Evolutionary conservation across 768 basidiomycete species (phyloP).

Genomic region (Naganishia kalamii): DNA sequence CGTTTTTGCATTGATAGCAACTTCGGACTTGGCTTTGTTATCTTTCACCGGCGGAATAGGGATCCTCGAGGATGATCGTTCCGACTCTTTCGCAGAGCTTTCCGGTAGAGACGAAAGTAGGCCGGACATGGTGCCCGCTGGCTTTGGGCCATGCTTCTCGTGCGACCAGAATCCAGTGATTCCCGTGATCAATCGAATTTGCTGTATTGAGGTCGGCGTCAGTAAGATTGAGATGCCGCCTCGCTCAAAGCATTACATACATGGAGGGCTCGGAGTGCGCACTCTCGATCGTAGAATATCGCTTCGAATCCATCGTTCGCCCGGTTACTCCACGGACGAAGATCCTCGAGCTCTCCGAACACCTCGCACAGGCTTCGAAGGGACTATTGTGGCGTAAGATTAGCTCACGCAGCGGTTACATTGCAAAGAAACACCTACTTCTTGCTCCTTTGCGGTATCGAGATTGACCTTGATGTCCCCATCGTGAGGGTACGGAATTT

Average conservation of each 20-base stretch:
- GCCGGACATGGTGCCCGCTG: neutral
- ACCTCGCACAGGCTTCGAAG: neutral
- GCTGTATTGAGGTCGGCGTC: too few relatives aligned
- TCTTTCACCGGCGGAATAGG: neutral
- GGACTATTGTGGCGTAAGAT: neutral
- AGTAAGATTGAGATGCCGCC: too few relatives aligned
- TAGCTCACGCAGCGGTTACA: neutral
- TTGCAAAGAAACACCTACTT: neutral
- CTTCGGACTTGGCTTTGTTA: too few relatives aligned
- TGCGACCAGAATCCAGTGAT: conserved; percentile 7
- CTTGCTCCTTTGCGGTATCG: neutral
- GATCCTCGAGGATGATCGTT: neutral
- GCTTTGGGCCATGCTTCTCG: conserved; percentile 5
- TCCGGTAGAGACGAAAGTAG: neutral
- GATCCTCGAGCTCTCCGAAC: conserved; percentile 1
- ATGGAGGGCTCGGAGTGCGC: neutral
- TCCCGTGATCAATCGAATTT: conserved; percentile 10
- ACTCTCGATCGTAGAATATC: conserved; percentile 13
- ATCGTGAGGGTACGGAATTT: neutral
- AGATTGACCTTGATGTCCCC: neutral
- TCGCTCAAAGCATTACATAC: too few relatives aligned
- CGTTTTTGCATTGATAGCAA: too few relatives aligned
- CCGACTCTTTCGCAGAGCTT: neutral
- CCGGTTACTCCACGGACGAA: neutral
- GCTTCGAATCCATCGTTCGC: neutral